Percentiles rank a stretch among this genome's conserved stretches.
Conservation (phyloP, 2,329 filamentous ascomycete genomes). For the Cordyceps fumosorosea region DNA sequence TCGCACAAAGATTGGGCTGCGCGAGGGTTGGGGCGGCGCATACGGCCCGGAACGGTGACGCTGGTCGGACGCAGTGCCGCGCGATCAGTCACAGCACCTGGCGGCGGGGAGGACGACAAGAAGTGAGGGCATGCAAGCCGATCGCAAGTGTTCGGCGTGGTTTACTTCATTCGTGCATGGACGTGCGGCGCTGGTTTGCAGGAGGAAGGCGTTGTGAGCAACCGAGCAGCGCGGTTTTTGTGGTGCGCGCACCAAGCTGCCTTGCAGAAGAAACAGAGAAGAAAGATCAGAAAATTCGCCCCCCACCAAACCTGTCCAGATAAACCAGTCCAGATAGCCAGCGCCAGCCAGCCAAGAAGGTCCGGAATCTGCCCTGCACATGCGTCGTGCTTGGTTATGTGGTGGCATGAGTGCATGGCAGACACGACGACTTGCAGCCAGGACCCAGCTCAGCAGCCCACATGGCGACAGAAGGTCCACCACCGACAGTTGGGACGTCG, state of each 20-base stretch:
- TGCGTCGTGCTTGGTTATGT: not conserved
- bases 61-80: not conserved
- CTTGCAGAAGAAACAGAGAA: slow-evolving; percentile 3
- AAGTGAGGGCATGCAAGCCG: not conserved
- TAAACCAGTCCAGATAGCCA: not conserved
- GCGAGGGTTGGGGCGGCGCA: not conserved
- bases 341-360: no score
- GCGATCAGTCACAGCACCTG: not conserved
- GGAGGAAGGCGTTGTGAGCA: not conserved
- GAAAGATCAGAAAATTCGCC: not conserved
- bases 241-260: slow-evolving; percentile 6
- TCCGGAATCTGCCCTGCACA: not conserved
- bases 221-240: not conserved
- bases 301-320: not conserved
- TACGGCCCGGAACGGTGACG: not conserved
- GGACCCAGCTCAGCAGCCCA: slow-evolving; percentile 7
- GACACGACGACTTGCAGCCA: not conserved
- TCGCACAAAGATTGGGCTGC: not conserved
- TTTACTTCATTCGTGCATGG: not conserved
- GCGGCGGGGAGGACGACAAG: not conserved
- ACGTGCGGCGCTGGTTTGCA: not conserved
- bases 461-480: not conserved
- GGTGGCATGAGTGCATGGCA: not conserved
- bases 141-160: not conserved
- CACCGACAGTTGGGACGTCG: not conserved